These are phyloP conservation scores for Vitis vinifera DNA, from an alignment of 164 flowering plant genomes.

Conservation along the genomic window ASM3070453v1 NC_081819.1:19028001-19028500, in stretches of 20 bases:
- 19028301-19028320: constrained; percentile 20
- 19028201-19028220: constrained; percentile 1
- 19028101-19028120: constrained; percentile 1
- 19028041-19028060: constrained; percentile 10
- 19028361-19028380: constrained; percentile 21
- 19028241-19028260: constrained; percentile 2
- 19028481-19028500: background rate
- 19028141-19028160: constrained; percentile 1
- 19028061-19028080: constrained; percentile 6
- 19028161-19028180: background rate
- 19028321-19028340: constrained; percentile 31
- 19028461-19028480: background rate
- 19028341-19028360: constrained; percentile 6
- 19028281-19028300: constrained; percentile 1
- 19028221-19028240: background rate
- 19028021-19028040: background rate
- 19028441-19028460: background rate
- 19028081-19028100: background rate
- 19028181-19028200: constrained; percentile 7
- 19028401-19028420: constrained; percentile 16
- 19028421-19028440: background rate
- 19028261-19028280: background rate
- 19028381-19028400: constrained; percentile 35
- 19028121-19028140: constrained; percentile 25
- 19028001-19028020: constrained; percentile 26